These are phyloP conservation scores for Vigna reflexopilosa DNA, from an alignment of 306 rosid species.

Conservation along the genomic window DNA sequence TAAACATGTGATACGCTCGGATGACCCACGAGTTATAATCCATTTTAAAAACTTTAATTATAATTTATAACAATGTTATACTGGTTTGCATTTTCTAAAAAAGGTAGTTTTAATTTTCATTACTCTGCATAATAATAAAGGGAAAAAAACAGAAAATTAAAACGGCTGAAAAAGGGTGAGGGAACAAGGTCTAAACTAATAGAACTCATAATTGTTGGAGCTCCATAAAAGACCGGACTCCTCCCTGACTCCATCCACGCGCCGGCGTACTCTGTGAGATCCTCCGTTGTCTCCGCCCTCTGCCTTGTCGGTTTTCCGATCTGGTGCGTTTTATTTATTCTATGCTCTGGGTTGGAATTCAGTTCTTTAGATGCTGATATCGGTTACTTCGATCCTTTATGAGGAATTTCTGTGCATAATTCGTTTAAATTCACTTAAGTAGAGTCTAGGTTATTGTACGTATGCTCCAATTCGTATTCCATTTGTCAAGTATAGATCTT, in stretches of 20 bases:
- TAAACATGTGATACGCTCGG: too few relatives aligned
- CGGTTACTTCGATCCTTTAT: conserved; percentile 32
- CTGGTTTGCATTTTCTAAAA: neutral
- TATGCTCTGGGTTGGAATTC: neutral
- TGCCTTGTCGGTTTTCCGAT: conserved; percentile 15
- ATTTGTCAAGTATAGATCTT: conserved; percentile 31
- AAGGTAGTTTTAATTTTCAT: neutral
- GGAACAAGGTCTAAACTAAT: neutral
- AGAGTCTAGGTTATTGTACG: conserved; percentile 1
- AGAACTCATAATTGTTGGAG: neutral
- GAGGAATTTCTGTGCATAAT: conserved; percentile 10
- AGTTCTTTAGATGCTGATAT: conserved; percentile 13
- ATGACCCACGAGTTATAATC: too few relatives aligned
- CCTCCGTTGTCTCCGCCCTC: conserved; percentile 13
- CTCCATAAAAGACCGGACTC: conserved; percentile 32
- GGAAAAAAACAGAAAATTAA: neutral
- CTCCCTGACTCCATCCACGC: conserved; percentile 30
- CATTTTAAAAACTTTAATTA: too few relatives aligned
- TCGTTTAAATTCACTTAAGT: conserved; percentile 10
- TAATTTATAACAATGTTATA: too few relatives aligned
- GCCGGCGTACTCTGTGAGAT: conserved; percentile 19
- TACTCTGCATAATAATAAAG: neutral
- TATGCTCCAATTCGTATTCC: conserved; percentile 2
- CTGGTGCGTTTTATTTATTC: conserved; percentile 38
- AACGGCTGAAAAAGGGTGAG: neutral